Base-by-base conservation (phyloP, 441 rosid species). In the Metrosideros polymorpha region DNA sequence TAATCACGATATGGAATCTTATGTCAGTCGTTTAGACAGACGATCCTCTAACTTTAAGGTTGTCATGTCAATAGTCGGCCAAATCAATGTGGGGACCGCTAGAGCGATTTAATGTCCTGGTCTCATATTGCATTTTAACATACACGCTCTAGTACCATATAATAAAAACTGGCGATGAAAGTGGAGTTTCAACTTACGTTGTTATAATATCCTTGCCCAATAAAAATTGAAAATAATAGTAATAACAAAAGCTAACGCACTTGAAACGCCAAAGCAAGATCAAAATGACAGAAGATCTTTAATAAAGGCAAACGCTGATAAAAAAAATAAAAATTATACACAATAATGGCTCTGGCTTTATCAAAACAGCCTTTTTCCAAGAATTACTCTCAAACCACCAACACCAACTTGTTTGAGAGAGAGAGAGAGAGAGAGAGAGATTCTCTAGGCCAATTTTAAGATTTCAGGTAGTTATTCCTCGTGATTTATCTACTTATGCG, bases 401-500 rank as follows among this genome's bases (percentile, higher is more conserved):
- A 39, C 47, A 12, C 47, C 47, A 19, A 71, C 39, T 71, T 39
- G 77, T 66, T 66, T 9, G 27, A 66, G 13, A 63, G 43, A 71
- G 79, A 86, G 88, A 42, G 24, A 30, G 30, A 66, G 77, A 83
- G 71, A 88, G 83, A 83, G 54, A 49, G 39, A 77, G 83, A 82
- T 27, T 75, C 52, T 85, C 56, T 61, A 39, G 5, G 79, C 79
- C 79, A 22, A 71, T 85, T 84, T 89, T 83, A 87, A 84, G 43
- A 45, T 86, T 89, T 82, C 43, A 30, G 87, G 51, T 86, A 76
- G 83, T 82, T 66, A 47, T 88, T 85, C 76, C 87, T 87, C 77
- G 39, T 71, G 51, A 82, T 45, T 85, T 86, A 88, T 22, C 47
- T 39, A 32, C 87, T 30, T 89, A 87, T 77, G 91, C 85, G 89